Base-by-base conservation (phyloP, 768 basidiomycete species). In the Erythrobasidium yunnanense region DNA sequence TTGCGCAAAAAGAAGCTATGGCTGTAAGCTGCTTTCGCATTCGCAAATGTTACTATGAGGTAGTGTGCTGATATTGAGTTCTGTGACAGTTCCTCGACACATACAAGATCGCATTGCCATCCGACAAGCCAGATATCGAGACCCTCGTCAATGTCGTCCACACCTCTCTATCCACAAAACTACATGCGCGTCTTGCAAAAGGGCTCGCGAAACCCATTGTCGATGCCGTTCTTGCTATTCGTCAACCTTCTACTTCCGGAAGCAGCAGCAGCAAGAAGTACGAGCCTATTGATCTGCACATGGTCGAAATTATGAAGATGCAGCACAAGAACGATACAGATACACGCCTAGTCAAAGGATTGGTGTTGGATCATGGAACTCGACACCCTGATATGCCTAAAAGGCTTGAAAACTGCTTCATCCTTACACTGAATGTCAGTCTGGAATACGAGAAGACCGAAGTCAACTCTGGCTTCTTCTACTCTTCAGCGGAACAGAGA, bases 281-380 rank as follows among this genome's bases (percentile, higher is more conserved):
- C 57, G 85, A 91, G 71, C 90, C 92, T 54, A 92, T 97, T 74
- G 95, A 99, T 79, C 81, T 99, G 65, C 93, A 97, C 78, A 99
- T 99, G 95, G 80, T 99, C 55, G 95, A 99, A 78, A 85, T 97
- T 69, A 97, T 97, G 95, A 97, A 97, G 80, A 99, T 99, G 95
- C 93, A 95, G 77, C 95, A 99, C 79, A 87, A 92, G 73, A 92
- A 87, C 46, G 90, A 95, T 69, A 90, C 90, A 23, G 95, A 99
- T 77, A 99, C 95, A 30, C 88, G 95, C 75, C 84, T 99, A 38
- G 80, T 99, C 73, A 87, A 88, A 71, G 95, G 95, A 34, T 81
- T 99, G 66, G 95, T 99, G 49, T 81, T 99, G 72, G 95, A 99
- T 78, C 93, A 97, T 75, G 93, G 95, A 70, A 89, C 88, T 8